Base-by-base conservation (phyloP, 306 rosid species). In the Myrica gale region DNA sequence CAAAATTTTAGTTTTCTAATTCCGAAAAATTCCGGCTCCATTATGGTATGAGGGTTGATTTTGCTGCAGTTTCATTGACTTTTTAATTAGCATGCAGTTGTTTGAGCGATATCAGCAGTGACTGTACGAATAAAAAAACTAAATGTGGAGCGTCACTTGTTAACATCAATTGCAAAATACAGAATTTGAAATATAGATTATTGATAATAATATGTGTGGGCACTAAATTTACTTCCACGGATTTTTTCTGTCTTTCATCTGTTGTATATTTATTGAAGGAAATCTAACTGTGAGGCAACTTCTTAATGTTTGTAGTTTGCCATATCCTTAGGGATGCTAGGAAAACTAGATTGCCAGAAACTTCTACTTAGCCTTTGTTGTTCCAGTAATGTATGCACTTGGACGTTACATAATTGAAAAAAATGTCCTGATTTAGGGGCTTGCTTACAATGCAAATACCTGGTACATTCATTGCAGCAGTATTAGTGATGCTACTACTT, bases 21-120 rank as follows among this genome's bases (percentile, higher is more conserved):
- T 23, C 26, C 26, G n/a, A 23, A 23, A 23, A 23, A 23, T 23
- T 23, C 1, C 26, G 1, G 26, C 1, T 23, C 26, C 26, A 26
- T 9, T 20, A 4, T 69, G 98, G 98, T 90, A 82, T 51, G 46
- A 9, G 60, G 57, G 70, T 63, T 32, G 37, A 32, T 32, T 32
- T 32, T 32, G 37, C 37, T 32, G 37, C 37, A 32, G 37, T 32
- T 32, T 32, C 37, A 32, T 32, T 32, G 37, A 32, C 0, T 32
- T 32, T 32, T 32, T 32, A 32, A 32, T 32, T 32, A 32, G 37
- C 37, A 32, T 32, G 37, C 3, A 32, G 3, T 32, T 32, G 3
- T 32, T 32, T 32, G 37, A 32, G 37, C 37, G 37, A 32, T 32
- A 32, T 32, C 37, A 32, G 37, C 3, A 32, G 37, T 32, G 37